Evolutionary conservation across 2,329 filamentous ascomycete species (phyloP).

Genomic region (Esteya vermicola): DNA sequence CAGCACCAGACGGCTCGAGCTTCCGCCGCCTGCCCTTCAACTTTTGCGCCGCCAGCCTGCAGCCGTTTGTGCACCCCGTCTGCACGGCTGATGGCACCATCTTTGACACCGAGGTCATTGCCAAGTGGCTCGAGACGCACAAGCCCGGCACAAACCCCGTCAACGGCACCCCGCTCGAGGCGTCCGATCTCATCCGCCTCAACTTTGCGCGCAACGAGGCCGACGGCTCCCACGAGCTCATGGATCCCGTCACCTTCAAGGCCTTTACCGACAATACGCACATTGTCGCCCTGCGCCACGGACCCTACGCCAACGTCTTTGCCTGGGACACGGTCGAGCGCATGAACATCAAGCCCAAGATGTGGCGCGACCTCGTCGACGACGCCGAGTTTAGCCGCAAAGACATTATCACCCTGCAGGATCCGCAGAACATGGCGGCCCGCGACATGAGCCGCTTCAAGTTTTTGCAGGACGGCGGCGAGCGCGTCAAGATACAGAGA

Average conservation of each 20-base stretch:
- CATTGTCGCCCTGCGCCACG: conserved; percentile 72
- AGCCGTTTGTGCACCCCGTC: conserved; percentile 89
- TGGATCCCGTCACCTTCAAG: conserved; percentile 95
- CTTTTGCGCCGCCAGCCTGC: conserved; percentile 90
- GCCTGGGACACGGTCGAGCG: conserved; percentile 90
- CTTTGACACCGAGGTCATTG: conserved; percentile 89
- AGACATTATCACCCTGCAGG: conserved; percentile 92
- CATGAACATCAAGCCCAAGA: conserved; percentile 92
- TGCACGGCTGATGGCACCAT: conserved; percentile 79
- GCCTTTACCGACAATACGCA: conserved; percentile 97
- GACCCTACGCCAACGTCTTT: conserved; percentile 85
- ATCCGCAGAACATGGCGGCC: conserved; percentile 77
- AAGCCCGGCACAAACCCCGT: conserved; percentile 66
- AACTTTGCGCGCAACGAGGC: conserved; percentile 87
- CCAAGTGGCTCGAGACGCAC: conserved; percentile 88
- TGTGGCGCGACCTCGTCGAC: conserved; percentile 83
- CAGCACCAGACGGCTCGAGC: conserved; percentile 20
- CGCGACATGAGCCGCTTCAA: conserved; percentile 81
- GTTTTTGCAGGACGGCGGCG: conserved; percentile 69
- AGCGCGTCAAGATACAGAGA: too few relatives aligned
- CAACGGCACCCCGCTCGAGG: conserved; percentile 62
- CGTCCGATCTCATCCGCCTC: conserved; percentile 75
- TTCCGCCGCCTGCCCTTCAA: conserved; percentile 94
- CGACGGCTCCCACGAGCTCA: conserved; percentile 59
- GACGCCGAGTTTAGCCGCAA: conserved; percentile 76